phyloP scores from a whole-genome alignment of 345 rosid genomes.

The Fremontodendron californicum region DNA sequence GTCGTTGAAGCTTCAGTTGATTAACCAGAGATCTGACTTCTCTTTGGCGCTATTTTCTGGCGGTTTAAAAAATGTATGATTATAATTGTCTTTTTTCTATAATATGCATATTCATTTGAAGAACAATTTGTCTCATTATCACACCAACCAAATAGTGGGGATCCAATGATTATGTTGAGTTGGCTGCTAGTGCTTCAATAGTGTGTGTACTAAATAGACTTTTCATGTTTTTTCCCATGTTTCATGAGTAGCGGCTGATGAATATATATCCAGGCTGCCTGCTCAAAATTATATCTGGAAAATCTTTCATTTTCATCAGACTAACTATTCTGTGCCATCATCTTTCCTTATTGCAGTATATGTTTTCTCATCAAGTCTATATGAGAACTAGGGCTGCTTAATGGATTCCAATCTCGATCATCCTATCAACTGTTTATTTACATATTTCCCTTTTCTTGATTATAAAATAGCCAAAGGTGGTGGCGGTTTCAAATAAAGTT shows the following conservation, averaged over 20 bases:
- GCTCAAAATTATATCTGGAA: not conserved
- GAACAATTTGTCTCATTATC: not conserved
- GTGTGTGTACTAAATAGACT: not conserved
- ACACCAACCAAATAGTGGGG: not conserved
- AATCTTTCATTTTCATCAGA: not conserved
- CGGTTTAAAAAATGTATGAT: conserved; percentile 47
- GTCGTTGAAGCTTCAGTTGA: conserved; percentile 55
- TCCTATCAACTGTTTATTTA: not conserved
- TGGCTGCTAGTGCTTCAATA: not conserved
- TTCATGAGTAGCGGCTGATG: not conserved
- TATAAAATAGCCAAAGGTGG: conserved; percentile 54
- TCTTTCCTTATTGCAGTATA: not conserved
- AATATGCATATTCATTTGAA: not conserved
- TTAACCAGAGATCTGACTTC: conserved; percentile 74
- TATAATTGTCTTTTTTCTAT: not conserved
- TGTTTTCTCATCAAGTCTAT: not conserved
- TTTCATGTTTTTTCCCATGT: not conserved
- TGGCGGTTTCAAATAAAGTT: conserved; percentile 56
- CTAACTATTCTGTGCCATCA: not conserved
- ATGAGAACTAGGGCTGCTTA: not conserved
- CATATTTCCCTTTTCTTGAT: not conserved
- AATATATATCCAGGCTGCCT: not conserved
- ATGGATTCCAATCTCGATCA: not conserved
- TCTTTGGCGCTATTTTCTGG: conserved; percentile 60
- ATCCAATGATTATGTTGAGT: not conserved